Evolutionary conservation across 176 grass and related monocot genomes (phyloP), one percentile per base, ranked within the genome.

Genomic region (Musa itinerans): DNA sequence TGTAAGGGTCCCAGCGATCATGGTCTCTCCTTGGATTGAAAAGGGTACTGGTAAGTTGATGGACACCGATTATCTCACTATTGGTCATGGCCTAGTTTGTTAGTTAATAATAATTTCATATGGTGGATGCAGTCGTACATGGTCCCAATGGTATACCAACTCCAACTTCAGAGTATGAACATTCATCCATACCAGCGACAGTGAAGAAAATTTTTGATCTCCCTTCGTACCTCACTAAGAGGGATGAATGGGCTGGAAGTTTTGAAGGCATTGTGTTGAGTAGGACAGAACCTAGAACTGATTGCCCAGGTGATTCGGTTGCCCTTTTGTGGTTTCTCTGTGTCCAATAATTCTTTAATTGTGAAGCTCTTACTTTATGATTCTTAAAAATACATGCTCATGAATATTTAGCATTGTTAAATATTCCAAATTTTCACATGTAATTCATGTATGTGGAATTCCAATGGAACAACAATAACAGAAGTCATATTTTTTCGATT

Each of bases 151-250:
- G 93, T 23, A 74, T 55, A 24, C 95, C 95, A 8, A 87, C 84
- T 59, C 78, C 95, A 7, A 91, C 90, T 0, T 99, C 95, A 13
- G 88, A 99, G 2, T 99, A 81, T 69, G 95, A 99, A 76, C 95
- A 99, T 58, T 99, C 95, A 15, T 94, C 95, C 7, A 92, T 99
- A 77, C 95, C 95, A 0, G 95, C 95, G 0, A 99, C 95, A 0
- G 88, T 94, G 2, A 99, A 94, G 17, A 99, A 88, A 11, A 8
- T 99, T 48, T 92, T 99, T 24, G 54, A 89, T n/a, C 84, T 99
- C 55, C 88, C 90, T 2, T 88, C 92, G 1, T 99, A 89, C 78
- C 49, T 99, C 12, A 99, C 95, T 0, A 91, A 87, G 50, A 82
- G 95, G 20, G 95, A 99, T 57, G 90, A 84, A 1, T 99, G 95